Evolutionary conservation across 2,329 filamentous ascomycete species (phyloP).

Genomic region (Zymoseptoria tritici): DNA sequence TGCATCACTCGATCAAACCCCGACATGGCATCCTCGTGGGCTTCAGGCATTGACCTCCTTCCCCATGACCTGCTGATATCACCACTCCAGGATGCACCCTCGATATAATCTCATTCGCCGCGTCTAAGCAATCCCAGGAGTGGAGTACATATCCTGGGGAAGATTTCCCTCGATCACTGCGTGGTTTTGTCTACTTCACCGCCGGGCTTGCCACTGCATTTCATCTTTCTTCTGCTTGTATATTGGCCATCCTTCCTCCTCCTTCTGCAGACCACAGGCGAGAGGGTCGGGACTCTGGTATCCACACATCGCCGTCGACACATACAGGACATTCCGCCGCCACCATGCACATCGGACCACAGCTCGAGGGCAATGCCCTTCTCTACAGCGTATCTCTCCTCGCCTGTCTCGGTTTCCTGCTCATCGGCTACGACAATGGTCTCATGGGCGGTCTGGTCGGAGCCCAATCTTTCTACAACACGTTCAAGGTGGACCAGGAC

Average conservation of each 20-base stretch:
- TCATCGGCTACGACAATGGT: conserved; percentile 45
- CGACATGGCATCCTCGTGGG: background rate
- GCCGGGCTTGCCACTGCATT: background rate
- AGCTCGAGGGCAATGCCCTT: conserved; percentile 33
- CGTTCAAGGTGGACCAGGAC: conserved; percentile 35
- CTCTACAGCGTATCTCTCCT: conserved; percentile 38
- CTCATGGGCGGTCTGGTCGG: conserved; percentile 37
- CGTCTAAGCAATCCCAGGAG: no score
- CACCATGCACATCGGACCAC: background rate
- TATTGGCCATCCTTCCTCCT: background rate
- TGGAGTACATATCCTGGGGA: background rate
- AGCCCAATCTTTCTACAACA: conserved; percentile 34
- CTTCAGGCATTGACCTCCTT: background rate
- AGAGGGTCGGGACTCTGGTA: background rate
- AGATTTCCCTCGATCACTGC: background rate
- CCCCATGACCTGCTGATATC: background rate
- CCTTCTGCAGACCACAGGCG: background rate
- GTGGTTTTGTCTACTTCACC: background rate
- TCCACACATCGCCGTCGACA: background rate
- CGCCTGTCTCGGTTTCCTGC: conserved; percentile 42
- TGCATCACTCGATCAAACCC: background rate
- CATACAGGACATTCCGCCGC: background rate
- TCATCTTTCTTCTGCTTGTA: background rate
- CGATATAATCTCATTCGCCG: background rate
- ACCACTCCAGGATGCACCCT: background rate